phyloP scores from a whole-genome alignment of 176 grass and related monocot species.

The Triticum aestivum region DNA sequence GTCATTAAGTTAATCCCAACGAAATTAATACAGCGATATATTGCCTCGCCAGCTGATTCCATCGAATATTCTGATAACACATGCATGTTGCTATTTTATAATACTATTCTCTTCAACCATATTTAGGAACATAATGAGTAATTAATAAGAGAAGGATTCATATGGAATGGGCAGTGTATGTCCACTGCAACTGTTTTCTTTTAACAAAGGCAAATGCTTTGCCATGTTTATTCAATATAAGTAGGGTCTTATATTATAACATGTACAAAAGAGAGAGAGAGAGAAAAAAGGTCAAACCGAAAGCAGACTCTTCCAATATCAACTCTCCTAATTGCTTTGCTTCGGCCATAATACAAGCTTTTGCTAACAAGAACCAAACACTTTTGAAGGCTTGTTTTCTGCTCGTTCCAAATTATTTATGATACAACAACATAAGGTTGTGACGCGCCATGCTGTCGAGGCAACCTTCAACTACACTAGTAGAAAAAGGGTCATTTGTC shows the following conservation, averaged over 20 bases:
- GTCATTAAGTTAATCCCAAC: neutral
- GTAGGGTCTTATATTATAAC: too few species aligned
- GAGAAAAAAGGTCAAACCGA: neutral
- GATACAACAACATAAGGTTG: neutral
- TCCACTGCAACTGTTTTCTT: neutral
- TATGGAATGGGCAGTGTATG: neutral
- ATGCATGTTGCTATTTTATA: neutral
- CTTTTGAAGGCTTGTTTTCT: neutral
- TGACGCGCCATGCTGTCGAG: neutral
- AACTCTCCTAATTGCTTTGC: neutral
- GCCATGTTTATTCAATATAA: neutral
- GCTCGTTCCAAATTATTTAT: neutral
- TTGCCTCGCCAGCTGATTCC: neutral
- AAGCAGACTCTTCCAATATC: neutral
- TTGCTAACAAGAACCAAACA: neutral
- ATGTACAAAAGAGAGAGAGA: neutral
- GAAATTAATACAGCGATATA: neutral
- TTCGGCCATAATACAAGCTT: neutral
- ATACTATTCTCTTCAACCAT: neutral
- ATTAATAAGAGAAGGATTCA: neutral
- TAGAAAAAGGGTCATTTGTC: too few species aligned
- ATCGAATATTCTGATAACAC: neutral
- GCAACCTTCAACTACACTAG: too few species aligned
- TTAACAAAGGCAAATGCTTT: neutral
- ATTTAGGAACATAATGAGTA: neutral